Conservation (phyloP, 2,329 filamentous ascomycete genomes). For the Coccinonectria pachysandricola region DNA sequence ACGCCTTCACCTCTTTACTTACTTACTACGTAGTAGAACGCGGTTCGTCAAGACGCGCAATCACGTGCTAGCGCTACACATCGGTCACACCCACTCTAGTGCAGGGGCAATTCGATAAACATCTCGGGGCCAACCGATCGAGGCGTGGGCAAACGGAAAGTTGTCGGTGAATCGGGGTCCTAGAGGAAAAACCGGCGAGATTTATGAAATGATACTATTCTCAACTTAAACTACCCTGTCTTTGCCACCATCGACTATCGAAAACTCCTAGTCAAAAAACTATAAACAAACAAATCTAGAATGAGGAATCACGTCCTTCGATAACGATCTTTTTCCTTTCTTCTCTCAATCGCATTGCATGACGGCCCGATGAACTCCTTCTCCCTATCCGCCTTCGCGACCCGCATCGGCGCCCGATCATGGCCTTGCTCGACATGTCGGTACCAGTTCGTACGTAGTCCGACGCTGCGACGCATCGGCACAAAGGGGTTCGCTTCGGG, state of each 20-base stretch:
- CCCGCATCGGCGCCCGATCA: constrained; percentile 27
- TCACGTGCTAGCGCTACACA: constrained; percentile 20
- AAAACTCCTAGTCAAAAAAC: too few relatives aligned
- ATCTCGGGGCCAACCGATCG: constrained; percentile 17
- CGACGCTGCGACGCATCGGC: constrained; percentile 15
- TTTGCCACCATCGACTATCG: too few relatives aligned
- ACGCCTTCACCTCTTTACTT: constrained; percentile 3
- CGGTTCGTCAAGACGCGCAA: constrained; percentile 18
- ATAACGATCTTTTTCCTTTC: too few relatives aligned
- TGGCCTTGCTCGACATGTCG: constrained; percentile 39
- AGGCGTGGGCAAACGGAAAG: constrained; percentile 15
- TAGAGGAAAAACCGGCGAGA: constrained; percentile 17
- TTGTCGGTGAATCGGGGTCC: constrained; percentile 17
- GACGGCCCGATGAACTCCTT: constrained; percentile 31
- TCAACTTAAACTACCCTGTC: too few relatives aligned
- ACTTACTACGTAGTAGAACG: too few relatives aligned
- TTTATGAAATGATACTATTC: constrained; percentile 19
- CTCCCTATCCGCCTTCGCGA: constrained; percentile 27
- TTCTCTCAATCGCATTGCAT: constrained; percentile 3
- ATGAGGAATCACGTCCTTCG: constrained; percentile 12
- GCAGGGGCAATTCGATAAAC: constrained; percentile 8
- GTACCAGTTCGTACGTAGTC: constrained; percentile 26
- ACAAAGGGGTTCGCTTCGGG: constrained; percentile 22
- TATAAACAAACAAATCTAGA: too few relatives aligned
- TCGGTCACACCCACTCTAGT: constrained; percentile 5